Conservation (phyloP, 208 protist species). For the Crithidia mellificae region DNA sequence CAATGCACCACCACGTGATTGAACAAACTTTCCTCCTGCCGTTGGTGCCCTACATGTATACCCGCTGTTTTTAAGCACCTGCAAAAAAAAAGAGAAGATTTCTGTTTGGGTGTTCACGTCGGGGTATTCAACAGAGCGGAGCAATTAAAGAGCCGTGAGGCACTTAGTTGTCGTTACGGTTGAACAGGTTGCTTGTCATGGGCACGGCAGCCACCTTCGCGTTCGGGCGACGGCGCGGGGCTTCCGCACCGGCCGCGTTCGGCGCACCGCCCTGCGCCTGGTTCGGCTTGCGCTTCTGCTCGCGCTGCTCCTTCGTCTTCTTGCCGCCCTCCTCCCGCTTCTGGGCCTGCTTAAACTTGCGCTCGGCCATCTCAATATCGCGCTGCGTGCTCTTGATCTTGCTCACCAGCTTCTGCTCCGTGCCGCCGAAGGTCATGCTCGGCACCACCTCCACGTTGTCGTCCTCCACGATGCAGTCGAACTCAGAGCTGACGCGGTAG, state of each 20-base stretch:
- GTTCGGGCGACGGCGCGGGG: slow-evolving; percentile 13
- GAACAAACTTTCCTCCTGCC: too few species aligned
- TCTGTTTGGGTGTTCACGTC: too few species aligned
- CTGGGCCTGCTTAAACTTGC: slow-evolving; percentile 46
- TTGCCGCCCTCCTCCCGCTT: slow-evolving; percentile 34
- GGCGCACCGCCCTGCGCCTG: slow-evolving; percentile 16
- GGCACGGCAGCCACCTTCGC: slow-evolving; percentile 22
- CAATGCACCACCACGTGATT: too few species aligned
- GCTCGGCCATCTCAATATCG: slow-evolving; percentile 45
- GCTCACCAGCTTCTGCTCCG: slow-evolving; percentile 71
- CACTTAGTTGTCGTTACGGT: slow-evolving; percentile 42
- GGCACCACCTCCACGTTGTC: slow-evolving; percentile 86
- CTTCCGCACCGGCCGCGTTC: slow-evolving; percentile 4
- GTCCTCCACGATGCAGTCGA: slow-evolving; percentile 81
- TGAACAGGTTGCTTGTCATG: slow-evolving; percentile 45
- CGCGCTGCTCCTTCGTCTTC: slow-evolving; percentile 35
- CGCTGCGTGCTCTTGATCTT: slow-evolving; percentile 73
- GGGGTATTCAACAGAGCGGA: too few species aligned
- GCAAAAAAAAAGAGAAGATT: too few species aligned
- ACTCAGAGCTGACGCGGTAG: slow-evolving; percentile 71
- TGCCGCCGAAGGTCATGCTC: slow-evolving; percentile 68
- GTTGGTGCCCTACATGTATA: too few species aligned
- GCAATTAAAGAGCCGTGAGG: too few species aligned
- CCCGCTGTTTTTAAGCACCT: too few species aligned
- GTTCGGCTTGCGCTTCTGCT: slow-evolving; percentile 36